Percentiles rank a stretch among this genome's conserved stretches.
phyloP scores from a whole-genome alignment of 2,329 filamentous ascomycete species.

The Neophaeococcomyces aloes region DNA sequence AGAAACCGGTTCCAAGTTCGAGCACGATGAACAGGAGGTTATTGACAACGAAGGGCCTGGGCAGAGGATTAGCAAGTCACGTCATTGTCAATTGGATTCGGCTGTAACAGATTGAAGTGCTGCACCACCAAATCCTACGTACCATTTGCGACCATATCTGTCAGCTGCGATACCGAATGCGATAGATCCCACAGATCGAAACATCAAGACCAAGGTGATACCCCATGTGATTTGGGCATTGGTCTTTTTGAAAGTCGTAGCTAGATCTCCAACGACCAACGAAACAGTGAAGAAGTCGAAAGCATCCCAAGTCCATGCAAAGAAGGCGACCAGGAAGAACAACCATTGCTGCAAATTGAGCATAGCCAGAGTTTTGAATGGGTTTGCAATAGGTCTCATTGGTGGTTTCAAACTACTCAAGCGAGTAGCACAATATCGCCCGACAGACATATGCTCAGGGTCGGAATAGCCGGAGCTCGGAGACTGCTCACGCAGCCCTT shows the following conservation, averaged over 20 bases:
- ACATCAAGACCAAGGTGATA: conserved; percentile 49
- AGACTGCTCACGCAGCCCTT: conserved; percentile 8
- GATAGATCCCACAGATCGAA: conserved; percentile 49
- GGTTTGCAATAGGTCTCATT: conserved; percentile 20
- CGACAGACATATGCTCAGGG: conserved; percentile 27
- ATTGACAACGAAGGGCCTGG: conserved; percentile 46
- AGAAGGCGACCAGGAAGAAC: conserved; percentile 22
- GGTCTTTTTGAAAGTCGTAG: conserved; percentile 42
- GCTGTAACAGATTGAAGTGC: background rate
- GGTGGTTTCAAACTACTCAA: conserved; percentile 44
- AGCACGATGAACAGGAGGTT: conserved; percentile 51
- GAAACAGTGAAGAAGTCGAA: conserved; percentile 56
- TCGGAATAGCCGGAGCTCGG: conserved; percentile 5
- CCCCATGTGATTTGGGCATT: conserved; percentile 53
- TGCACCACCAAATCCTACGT: conserved; percentile 8
- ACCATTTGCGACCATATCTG: conserved; percentile 47
- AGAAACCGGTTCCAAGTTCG: conserved; percentile 52
- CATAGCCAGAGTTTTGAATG: conserved; percentile 17
- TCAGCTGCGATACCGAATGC: conserved; percentile 46
- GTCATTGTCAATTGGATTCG: no score
- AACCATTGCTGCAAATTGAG: conserved; percentile 23
- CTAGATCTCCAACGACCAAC: conserved; percentile 44
- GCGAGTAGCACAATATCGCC: conserved; percentile 44
- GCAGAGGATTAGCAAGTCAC: no score
- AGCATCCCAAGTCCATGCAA: conserved; percentile 35